Percentiles rank a stretch among this genome's conserved stretches.
Evolutionary conservation across 2,329 filamentous ascomycete genomes (phyloP).

Genomic region (Fusarium poae): DNA sequence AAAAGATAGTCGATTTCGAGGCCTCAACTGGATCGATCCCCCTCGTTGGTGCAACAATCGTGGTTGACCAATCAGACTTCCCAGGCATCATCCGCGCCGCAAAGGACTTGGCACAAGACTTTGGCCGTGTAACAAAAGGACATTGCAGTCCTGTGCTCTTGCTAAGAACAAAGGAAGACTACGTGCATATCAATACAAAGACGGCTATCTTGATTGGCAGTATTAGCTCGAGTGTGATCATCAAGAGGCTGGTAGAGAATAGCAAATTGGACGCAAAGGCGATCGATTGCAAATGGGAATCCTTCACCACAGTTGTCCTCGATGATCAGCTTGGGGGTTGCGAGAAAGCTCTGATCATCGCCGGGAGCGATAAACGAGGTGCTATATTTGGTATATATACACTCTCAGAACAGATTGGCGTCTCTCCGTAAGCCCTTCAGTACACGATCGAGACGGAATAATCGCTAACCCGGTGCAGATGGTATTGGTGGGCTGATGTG

Average conservation of each 20-base stretch:
- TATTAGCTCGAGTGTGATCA: conserved; percentile 3
- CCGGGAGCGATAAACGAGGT: conserved; percentile 35
- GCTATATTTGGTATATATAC: conserved; percentile 31
- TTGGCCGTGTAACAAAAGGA: conserved; percentile 18
- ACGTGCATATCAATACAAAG: accelerated
- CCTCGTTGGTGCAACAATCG: conserved; percentile 21
- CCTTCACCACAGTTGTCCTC: conserved; percentile 2
- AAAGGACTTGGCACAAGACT: conserved; percentile 28
- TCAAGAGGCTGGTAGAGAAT: not conserved
- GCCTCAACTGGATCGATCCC: conserved; percentile 1
- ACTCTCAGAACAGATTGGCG: conserved; percentile 33
- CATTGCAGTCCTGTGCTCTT: not conserved
- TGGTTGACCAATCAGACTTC: conserved; percentile 29
- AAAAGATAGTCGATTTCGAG: conserved; percentile 20
- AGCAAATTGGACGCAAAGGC: not conserved
- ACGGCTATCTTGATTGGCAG: conserved; percentile 14
- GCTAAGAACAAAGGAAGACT: not conserved
- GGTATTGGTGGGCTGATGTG: conserved; percentile 46
- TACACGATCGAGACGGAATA: accelerated
- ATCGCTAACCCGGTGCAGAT: not conserved
- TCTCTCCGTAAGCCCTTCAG: conserved; percentile 16
- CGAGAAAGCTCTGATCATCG: not conserved
- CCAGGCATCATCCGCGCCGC: conserved; percentile 29
- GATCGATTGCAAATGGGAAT: conserved; percentile 33
- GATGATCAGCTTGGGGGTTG: not conserved